Conservation (phyloP, 768 basidiomycete species). For the Lentinula sp. region DNA sequence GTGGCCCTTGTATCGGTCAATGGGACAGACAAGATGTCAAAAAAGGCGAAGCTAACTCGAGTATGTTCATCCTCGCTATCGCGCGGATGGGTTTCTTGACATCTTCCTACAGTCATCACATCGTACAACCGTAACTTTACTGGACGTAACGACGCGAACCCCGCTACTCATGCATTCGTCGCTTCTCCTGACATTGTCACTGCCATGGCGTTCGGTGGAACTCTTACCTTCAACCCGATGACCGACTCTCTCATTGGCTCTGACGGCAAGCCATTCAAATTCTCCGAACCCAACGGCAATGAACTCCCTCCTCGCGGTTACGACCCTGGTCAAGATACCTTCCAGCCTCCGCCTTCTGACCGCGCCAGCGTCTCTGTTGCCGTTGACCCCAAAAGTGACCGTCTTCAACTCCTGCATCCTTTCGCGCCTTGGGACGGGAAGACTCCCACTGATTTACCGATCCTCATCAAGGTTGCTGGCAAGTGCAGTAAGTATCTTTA, state of each 20-base stretch:
- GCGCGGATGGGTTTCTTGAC: no score
- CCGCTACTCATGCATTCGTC: conserved; percentile 95
- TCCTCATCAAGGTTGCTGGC: conserved; percentile 97
- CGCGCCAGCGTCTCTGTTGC: conserved; percentile 81
- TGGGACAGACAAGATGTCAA: conserved; percentile 97
- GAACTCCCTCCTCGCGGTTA: conserved; percentile 95
- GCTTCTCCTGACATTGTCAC: conserved; percentile 94
- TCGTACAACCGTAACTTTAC: conserved; percentile 99
- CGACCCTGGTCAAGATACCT: conserved; percentile 95
- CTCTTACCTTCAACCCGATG: conserved; percentile 94
- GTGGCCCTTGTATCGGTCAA: conserved; percentile 98
- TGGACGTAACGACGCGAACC: conserved; percentile 99
- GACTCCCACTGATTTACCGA: conserved; percentile 80
- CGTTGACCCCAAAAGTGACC: conserved; percentile 72
- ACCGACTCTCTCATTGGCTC: conserved; percentile 82
- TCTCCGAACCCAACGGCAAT: conserved; percentile 83
- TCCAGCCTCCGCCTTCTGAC: conserved; percentile 89
- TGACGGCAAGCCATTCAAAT: conserved; percentile 97
- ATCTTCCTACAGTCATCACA: conserved; percentile 70
- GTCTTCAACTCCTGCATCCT: conserved; percentile 72
- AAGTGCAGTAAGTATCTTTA: conserved; percentile 80
- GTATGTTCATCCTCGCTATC: conserved; percentile 36
- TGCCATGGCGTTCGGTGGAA: conserved; percentile 92
- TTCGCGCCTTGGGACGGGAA: conserved; percentile 94
- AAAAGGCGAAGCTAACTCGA: conserved; percentile 96